phyloP scores from a whole-genome alignment of 495 filamentous ascomycete species.

The Astrothelium macrocarpum region DNA sequence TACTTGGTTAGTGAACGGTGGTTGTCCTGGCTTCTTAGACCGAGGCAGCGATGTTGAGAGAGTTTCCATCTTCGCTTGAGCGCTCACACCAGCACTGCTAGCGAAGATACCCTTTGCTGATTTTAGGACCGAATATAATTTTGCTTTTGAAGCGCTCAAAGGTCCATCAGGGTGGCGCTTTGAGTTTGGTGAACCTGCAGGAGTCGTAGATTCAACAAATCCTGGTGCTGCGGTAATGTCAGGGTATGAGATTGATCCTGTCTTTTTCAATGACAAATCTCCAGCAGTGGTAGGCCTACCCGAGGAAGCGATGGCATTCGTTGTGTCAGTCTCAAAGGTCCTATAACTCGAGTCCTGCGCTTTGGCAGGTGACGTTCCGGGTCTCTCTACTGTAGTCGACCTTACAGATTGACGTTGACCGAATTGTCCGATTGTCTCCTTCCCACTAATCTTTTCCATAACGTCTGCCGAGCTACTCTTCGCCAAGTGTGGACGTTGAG shows the following conservation, averaged over 20 bases:
- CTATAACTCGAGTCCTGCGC: not conserved
- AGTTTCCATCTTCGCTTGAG: conserved; percentile 59
- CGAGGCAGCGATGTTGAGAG: conserved; percentile 31
- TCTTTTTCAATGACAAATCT: conserved; percentile 45
- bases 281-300: conserved; percentile 30
- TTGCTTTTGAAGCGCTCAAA: conserved; percentile 78
- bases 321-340: conserved; percentile 12
- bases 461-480: conserved; percentile 52
- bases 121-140: conserved; percentile 77
- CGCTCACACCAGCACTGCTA: conserved; percentile 67
- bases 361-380: not conserved
- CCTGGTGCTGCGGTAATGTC: conserved; percentile 31
- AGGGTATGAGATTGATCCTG: conserved; percentile 54
- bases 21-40: conserved; percentile 19
- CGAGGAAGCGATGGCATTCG: conserved; percentile 38
- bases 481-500: conserved; percentile 29
- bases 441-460: conserved; percentile 37
- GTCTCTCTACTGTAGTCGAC: conserved; percentile 10
- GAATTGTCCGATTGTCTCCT: conserved; percentile 24
- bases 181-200: conserved; percentile 55
- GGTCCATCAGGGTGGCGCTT: conserved; percentile 63
- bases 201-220: conserved; percentile 48
- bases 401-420: conserved; percentile 31
- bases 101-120: conserved; percentile 75
- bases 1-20: not conserved